Evolutionary conservation across 192 early-diverging fungal species (phyloP).

Genomic region (Cladochytrium replicatum): DNA sequence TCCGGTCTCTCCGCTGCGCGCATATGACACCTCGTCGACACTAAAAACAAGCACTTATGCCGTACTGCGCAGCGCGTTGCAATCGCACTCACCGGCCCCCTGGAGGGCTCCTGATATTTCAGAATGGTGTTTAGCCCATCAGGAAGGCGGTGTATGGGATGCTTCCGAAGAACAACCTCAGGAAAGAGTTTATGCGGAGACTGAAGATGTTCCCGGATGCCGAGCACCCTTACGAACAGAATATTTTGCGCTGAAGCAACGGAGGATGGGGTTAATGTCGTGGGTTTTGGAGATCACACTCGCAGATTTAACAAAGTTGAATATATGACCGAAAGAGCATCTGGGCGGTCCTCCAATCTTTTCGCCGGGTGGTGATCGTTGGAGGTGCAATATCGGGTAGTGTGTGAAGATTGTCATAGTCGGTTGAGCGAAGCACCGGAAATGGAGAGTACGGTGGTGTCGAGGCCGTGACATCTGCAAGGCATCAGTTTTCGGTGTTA

Average conservation of each 20-base stretch:
- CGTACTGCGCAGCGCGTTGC: constrained; percentile 72
- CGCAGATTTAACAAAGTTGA: too few relatives aligned
- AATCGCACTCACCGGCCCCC: constrained; percentile 88
- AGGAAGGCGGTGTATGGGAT: constrained; percentile 88
- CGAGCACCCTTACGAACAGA: constrained; percentile 77
- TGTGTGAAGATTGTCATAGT: too few relatives aligned
- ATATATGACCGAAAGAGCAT: too few relatives aligned
- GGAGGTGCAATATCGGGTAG: too few relatives aligned
- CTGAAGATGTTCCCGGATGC: constrained; percentile 73
- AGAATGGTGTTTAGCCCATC: constrained; percentile 32
- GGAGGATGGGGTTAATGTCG: too few relatives aligned
- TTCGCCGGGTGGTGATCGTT: too few relatives aligned
- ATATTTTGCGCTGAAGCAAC: constrained; percentile 75
- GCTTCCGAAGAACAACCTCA: constrained; percentile 88
- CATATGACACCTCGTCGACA: constrained; percentile 88
- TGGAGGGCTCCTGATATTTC: constrained; percentile 41
- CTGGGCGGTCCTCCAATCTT: too few relatives aligned
- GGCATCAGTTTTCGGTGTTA: too few relatives aligned
- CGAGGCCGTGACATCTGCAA: too few relatives aligned
- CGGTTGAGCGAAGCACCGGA: too few relatives aligned
- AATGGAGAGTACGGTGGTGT: too few relatives aligned
- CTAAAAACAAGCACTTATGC: constrained; percentile 76
- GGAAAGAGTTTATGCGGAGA: constrained; percentile 63
- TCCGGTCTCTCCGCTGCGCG: constrained; percentile 63
- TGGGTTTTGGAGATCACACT: too few relatives aligned